phyloP scores from a whole-genome alignment of 352 stramenopile species.

The Thraustotheca clavata region DNA sequence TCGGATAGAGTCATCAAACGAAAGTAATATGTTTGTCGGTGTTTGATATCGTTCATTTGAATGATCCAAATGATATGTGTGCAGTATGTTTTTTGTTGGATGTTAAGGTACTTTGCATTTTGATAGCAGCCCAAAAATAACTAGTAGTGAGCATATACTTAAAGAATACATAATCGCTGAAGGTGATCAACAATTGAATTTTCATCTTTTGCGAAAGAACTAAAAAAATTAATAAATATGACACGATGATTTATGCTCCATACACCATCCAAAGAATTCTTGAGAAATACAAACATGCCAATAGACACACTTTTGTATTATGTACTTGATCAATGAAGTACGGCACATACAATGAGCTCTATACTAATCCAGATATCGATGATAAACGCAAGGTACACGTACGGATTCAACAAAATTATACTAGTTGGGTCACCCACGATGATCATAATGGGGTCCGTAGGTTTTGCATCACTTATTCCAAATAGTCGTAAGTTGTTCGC shows the following conservation, averaged over 20 bases:
- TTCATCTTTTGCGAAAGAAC: background rate
- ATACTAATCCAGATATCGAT: constrained; percentile 14
- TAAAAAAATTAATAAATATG: background rate
- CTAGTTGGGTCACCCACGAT: constrained; percentile 11
- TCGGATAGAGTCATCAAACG: background rate
- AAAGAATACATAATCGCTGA: background rate
- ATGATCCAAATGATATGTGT: background rate
- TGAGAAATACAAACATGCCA: background rate
- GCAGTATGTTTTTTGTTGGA: background rate
- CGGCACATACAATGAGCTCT: background rate
- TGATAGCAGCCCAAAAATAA: background rate
- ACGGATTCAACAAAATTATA: background rate
- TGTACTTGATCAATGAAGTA: background rate
- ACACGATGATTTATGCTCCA: background rate
- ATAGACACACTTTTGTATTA: background rate
- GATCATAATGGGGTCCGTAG: too few species aligned
- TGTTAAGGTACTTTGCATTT: too few species aligned
- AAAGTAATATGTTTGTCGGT: background rate
- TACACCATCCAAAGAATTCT: constrained; percentile 10
- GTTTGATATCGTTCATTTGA: background rate
- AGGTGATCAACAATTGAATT: background rate
- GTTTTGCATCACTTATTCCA: too few species aligned
- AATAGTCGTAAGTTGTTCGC: too few species aligned
- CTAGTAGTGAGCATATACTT: background rate
- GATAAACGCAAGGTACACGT: background rate